Conservation (phyloP, 805 yeast species). For the Saccharomycopsis amapae region DNA sequence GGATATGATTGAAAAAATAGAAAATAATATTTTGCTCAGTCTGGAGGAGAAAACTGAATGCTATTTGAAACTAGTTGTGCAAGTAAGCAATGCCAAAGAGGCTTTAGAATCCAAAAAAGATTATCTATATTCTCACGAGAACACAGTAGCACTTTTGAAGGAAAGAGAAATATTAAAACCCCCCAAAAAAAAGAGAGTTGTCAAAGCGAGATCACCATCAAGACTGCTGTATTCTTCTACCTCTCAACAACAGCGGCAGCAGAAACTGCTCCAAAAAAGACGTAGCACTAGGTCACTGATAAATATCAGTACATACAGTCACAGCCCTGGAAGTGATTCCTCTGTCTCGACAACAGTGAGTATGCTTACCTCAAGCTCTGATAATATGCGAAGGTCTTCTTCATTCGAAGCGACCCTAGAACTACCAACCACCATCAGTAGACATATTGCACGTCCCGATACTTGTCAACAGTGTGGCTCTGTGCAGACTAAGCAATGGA, state of each 20-base stretch:
- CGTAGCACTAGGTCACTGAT: too few relatives aligned
- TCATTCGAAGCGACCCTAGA: too few relatives aligned
- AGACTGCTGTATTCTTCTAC: neutral
- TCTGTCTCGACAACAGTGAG: neutral
- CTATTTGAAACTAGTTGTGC: neutral
- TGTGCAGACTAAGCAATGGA: conserved; percentile 14
- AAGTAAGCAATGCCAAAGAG: too few relatives aligned
- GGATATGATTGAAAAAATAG: neutral
- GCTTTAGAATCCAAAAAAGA: neutral
- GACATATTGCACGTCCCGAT: conserved; percentile 1
- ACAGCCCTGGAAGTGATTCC: too few relatives aligned
- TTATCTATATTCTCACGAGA: neutral
- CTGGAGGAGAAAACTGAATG: neutral
- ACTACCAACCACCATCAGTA: conserved; percentile 1
- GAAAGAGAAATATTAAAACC: neutral
- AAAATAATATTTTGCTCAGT: neutral
- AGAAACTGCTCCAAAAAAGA: too few relatives aligned
- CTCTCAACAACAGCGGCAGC: neutral
- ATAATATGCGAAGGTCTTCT: too few relatives aligned
- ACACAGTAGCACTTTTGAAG: neutral
- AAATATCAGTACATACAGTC: too few relatives aligned
- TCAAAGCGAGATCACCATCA: neutral
- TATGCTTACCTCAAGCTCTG: too few relatives aligned
- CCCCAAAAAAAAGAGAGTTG: neutral
- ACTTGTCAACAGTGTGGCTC: conserved; percentile 8